Evolutionary conservation across 495 filamentous ascomycete species (phyloP), one percentile per base, ranked within the genome.

Genomic region (Trichoderma gamsii): DNA sequence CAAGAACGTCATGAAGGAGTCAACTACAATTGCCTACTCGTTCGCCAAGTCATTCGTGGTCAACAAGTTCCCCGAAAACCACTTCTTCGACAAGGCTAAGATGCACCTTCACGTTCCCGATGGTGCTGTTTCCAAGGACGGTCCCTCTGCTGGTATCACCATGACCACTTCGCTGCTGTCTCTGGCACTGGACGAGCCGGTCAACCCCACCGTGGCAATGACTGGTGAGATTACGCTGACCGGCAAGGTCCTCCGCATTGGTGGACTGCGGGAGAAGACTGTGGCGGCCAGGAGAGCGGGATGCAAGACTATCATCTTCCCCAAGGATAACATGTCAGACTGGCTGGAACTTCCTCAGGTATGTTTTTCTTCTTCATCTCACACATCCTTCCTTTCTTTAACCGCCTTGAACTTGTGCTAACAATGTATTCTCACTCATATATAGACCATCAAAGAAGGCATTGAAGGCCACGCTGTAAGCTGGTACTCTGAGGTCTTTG

Each of bases 341-440:
- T 99, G 96, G 96, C 80, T 98, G 63, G 96, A 99, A 79, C 84
- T 99, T 72, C 96, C 96, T 75, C 92, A 97, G 84, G 95, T 98
- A 82, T 78, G 89, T 78, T 52, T 46, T 15, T 8, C 9, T 3
- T 15, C n/a, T 12, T 67, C 63, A 49, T 66, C 4, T 61, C 66
- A 3, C 27, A 29, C 9, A 52, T 3, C 49, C 32, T 67, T 51
- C 49, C 43, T 41, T 16, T 25, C 4, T 29, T 12, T 23, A 13
- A n/a, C 0, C 16, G 21, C 15, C 1, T 4, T 52, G 18, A 38
- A 38, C 71, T 68, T 65, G 71, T 72, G 73, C 79, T 83, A 74
- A 83, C 78, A 63, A 29, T 66, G 66, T 69, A n/a, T 23, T 63
- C 3, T 51, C 16, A n/a, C 21, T 4, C 29, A 29, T 25, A 16